Evolutionary conservation across 805 yeast genomes (phyloP).

Genomic region (Priceomyces carsonii): DNA sequence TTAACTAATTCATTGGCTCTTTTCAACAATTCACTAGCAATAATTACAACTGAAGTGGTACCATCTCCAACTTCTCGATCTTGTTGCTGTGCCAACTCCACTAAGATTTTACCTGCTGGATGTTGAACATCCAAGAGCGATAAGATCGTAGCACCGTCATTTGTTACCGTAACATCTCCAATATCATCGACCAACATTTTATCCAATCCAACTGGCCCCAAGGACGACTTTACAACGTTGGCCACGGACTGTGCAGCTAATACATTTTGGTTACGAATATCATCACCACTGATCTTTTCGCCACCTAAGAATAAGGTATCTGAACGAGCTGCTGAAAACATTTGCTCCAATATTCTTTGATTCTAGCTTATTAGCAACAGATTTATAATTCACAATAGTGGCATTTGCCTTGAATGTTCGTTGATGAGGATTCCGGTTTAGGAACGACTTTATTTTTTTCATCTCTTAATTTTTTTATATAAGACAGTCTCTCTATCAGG

Average conservation of each 20-base stretch:
- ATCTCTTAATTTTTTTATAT: no score
- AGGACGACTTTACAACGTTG: conserved; percentile 82
- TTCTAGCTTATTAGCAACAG: neutral
- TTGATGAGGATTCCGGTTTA: conserved; percentile 4
- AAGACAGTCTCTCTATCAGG: no score
- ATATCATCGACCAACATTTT: conserved; percentile 98
- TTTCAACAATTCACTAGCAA: conserved; percentile 88
- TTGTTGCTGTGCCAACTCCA: conserved; percentile 97
- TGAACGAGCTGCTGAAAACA: conserved; percentile 81
- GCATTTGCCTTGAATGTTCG: neutral
- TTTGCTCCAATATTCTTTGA: conserved; percentile 20
- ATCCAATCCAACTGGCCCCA: conserved; percentile 98
- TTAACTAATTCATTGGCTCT: conserved; percentile 93
- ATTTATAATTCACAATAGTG: neutral
- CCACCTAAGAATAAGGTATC: conserved; percentile 95
- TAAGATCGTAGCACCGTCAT: conserved; percentile 97
- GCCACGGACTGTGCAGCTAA: conserved; percentile 88
- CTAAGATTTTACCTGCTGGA: conserved; percentile 97
- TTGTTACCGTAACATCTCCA: conserved; percentile 98
- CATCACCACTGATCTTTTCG: conserved; percentile 94
- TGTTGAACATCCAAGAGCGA: conserved; percentile 93
- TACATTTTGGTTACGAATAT: conserved; percentile 93
- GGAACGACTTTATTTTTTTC: conserved; percentile 4
- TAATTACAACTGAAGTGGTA: conserved; percentile 94
- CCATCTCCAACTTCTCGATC: conserved; percentile 99